These are phyloP conservation scores for Xylaria sp. DNA, from an alignment of 2,329 filamentous ascomycete species.

Conservation along the genomic window DNA sequence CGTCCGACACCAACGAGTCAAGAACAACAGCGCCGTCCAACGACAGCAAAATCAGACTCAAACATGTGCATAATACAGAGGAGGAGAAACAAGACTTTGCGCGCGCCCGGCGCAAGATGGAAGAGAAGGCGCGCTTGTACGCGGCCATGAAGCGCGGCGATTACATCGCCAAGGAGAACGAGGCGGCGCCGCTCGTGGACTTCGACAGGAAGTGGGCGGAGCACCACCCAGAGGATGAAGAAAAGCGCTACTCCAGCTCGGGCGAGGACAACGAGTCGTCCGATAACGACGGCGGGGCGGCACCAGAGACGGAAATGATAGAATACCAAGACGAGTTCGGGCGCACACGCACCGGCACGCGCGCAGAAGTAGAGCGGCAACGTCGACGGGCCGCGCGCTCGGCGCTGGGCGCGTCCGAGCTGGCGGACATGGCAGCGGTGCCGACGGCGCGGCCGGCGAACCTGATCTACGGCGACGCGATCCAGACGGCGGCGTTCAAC, in stretches of 20 bases:
- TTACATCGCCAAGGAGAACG: constrained; percentile 74
- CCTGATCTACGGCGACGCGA: constrained; percentile 85
- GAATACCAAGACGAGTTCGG: constrained; percentile 95
- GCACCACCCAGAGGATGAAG: constrained; percentile 63
- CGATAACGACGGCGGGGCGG: constrained; percentile 55
- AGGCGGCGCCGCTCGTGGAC: constrained; percentile 79
- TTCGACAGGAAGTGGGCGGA: constrained; percentile 98
- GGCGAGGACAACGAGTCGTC: constrained; percentile 76
- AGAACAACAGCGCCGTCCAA: constrained; percentile 1
- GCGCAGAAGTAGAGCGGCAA: constrained; percentile 72
- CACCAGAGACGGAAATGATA: constrained; percentile 66
- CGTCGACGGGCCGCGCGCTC: constrained; percentile 66
- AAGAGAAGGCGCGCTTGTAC: constrained; percentile 90
- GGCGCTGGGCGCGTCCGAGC: constrained; percentile 66
- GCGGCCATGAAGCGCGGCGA: constrained; percentile 92
- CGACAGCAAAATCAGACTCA: constrained; percentile 54
- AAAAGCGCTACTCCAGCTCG: constrained; percentile 47
- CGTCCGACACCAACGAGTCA: constrained; percentile 52
- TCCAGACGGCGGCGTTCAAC: constrained; percentile 86
- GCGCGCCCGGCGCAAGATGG: constrained; percentile 82
- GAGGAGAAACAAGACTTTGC: constrained; percentile 75
- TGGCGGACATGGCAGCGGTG: constrained; percentile 75
- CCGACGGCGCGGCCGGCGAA: constrained; percentile 68
- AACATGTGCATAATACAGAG: constrained; percentile 65
- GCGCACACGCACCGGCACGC: constrained; percentile 78